Evolutionary conservation across 805 yeast species (phyloP), one percentile per base, ranked within the genome.

Genomic region (Candida sithepensis): DNA sequence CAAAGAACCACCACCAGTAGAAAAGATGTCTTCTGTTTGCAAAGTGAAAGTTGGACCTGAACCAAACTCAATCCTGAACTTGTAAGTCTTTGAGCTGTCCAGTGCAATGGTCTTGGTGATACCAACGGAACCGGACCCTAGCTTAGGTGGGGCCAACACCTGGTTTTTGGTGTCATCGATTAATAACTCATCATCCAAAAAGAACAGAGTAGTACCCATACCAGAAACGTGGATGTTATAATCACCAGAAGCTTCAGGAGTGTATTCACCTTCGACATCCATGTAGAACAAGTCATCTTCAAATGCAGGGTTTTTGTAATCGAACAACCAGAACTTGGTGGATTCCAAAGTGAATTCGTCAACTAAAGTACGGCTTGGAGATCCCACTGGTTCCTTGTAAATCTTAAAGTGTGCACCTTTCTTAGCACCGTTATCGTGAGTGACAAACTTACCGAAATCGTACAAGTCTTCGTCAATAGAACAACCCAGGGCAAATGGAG

Each of bases 101-200:
- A 74, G 58, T 4, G 44, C 20, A 19, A 66, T 47, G 9, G 54
- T 49, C 38, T 56, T 54, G 12, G 47, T 47, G 10, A 40, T 51
- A 28, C 57, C 58, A n/a, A 38, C 23, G 16, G 56, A 46, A 23
- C 50, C 41, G 4, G 71, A 65, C 21, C 74, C 75, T 59, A 72
- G 68, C 55, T 67, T 66, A 18, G 66, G 72, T 28, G 66, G 66
- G 22, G 77, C 78, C 41, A 58, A 53, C 14, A 45, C 59, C 57
- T 74, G 78, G 28, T 63, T 52, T 39, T 75, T 71, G 55, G 68
- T 71, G 61, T 75, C 72, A 58, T 74, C 78, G 42, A 74, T 72
- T 38, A 74, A 56, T 43, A 74, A 63, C 50, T 71, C 60, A 47
- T 54, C 78, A 53, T 74, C 68, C 44, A 74, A 55, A 56, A 67